phyloP scores from a whole-genome alignment of 2,329 filamentous ascomycete genomes.

The Fusarium avenaceum region DNA sequence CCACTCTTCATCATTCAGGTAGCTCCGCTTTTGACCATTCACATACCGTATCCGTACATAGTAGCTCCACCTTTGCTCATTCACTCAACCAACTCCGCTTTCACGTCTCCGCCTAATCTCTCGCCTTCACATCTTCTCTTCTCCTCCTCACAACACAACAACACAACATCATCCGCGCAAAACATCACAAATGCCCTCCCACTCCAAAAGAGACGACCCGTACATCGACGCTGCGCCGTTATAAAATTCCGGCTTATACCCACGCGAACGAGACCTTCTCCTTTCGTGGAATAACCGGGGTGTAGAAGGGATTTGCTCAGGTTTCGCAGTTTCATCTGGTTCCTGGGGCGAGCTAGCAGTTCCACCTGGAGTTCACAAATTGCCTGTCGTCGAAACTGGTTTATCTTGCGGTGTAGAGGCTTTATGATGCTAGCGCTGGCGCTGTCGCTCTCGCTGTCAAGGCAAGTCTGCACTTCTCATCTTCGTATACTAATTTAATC shows the following conservation, averaged over 20 bases:
- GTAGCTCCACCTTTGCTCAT: too few species aligned
- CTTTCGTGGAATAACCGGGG: constrained; percentile 7
- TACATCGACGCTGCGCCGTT: constrained; percentile 1
- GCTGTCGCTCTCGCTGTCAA: not conserved
- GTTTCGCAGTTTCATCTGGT: constrained; percentile 3
- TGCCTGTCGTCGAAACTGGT: constrained; percentile 1
- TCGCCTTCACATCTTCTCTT: too few species aligned
- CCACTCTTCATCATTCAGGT: too few species aligned
- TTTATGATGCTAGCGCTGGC: too few species aligned
- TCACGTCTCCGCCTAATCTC: too few species aligned
- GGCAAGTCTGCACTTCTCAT: not conserved
- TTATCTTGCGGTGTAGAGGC: not conserved
- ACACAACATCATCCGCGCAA: too few species aligned
- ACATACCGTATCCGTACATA: too few species aligned
- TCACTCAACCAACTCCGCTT: too few species aligned
- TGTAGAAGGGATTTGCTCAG: constrained; percentile 2
- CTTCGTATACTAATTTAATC: not conserved
- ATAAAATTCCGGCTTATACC: constrained; percentile 7
- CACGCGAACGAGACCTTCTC: constrained; percentile 1
- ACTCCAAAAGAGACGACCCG: not conserved
- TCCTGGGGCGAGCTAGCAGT: not conserved
- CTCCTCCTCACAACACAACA: too few species aligned
- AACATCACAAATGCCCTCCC: not conserved
- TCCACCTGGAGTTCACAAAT: constrained; percentile 2
- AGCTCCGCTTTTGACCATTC: too few species aligned